Base-by-base conservation (phyloP, 768 basidiomycete genomes). In the Neoboletus brunneissimus region DNA sequence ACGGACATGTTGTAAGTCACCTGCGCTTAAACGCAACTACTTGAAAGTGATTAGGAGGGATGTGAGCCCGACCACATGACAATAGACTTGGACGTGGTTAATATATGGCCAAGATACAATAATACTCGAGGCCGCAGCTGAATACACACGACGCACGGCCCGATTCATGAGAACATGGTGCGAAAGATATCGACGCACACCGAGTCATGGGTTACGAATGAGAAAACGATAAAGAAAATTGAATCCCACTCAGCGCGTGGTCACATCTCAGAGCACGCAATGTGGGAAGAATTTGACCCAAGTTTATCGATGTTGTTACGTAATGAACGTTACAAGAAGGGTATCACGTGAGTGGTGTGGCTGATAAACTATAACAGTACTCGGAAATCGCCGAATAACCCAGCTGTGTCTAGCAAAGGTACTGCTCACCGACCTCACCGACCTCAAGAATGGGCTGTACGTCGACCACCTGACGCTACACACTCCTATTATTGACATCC, bases 361-460 rank as follows among this genome's bases (percentile, higher is more conserved):
- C 69, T 69, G 70, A 71, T 72, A 68, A 76, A 78, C 77, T 79
- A 64, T 72, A 66, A 75, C 66, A 77, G 72, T 72, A 66, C 43
- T 62, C 64, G 73, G 68, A 63, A 66, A 63, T 70, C 62, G 67
- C 75, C 71, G 68, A 44, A 13, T 51, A 29, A 11, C 47, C 48
- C 58, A 61, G 55, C 52, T 1, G 20, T n/a, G 48, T 61, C 29
- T 1, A 35, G 31, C 6, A 4, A 52, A 54, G 51, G 53, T 64
- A 59, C 55, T 57, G 53, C 71, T 70, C 71, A 77, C 71, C 78
- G 76, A 79, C 79, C 72, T 70, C 67, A 67, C 75, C 78, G 77
- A 79, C 83, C 70, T 75, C 80, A 79, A 87, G 78, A 80, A 91
- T 91, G 89, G 89, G 89, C 83, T 91, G 89, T 88, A 84, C 67